Evolutionary conservation across 495 filamentous ascomycete species (phyloP).

Genomic region (Penicillium angulare): DNA sequence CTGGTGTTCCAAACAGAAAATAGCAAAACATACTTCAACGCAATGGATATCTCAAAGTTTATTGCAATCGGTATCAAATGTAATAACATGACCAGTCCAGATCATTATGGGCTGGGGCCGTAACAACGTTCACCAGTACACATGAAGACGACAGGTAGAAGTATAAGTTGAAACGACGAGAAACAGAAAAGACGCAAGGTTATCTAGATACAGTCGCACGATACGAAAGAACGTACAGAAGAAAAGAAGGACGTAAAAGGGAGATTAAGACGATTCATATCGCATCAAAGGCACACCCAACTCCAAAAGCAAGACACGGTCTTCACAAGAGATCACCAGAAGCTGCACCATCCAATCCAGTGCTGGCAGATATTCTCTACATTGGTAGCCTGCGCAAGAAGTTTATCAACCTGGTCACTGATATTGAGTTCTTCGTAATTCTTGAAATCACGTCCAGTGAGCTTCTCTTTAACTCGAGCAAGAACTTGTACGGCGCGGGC

Average conservation of each 20-base stretch:
- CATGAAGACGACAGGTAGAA: background rate
- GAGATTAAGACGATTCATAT: conserved; percentile 11
- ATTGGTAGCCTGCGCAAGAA: conserved; percentile 92
- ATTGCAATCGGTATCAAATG: background rate
- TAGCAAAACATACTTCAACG: background rate
- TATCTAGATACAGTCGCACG: conserved; percentile 24
- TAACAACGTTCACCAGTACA: background rate
- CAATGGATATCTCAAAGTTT: conserved; percentile 3
- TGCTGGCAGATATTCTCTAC: conserved; percentile 98
- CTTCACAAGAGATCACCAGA: conserved; percentile 58
- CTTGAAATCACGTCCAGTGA: conserved; percentile 72
- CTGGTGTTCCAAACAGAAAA: no score
- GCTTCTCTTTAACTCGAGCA: conserved; percentile 87
- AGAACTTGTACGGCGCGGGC: conserved; percentile 90
- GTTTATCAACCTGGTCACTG: conserved; percentile 87
- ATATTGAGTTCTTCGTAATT: conserved; percentile 73
- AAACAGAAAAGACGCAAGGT: conserved; percentile 5
- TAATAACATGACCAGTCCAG: conserved; percentile 13
- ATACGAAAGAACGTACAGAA: background rate
- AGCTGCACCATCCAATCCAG: conserved; percentile 97
- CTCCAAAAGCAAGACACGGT: conserved; percentile 13
- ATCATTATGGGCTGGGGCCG: conserved; percentile 8
- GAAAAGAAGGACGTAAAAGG: conserved; percentile 4
- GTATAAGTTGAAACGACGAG: background rate
- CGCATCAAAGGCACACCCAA: conserved; percentile 17